Percentiles rank a stretch among this genome's conserved stretches.
These are phyloP conservation scores for Schizochytrium sp. DNA, from an alignment of 108 stramenopile genomes.

Conservation along the genomic window DNA sequence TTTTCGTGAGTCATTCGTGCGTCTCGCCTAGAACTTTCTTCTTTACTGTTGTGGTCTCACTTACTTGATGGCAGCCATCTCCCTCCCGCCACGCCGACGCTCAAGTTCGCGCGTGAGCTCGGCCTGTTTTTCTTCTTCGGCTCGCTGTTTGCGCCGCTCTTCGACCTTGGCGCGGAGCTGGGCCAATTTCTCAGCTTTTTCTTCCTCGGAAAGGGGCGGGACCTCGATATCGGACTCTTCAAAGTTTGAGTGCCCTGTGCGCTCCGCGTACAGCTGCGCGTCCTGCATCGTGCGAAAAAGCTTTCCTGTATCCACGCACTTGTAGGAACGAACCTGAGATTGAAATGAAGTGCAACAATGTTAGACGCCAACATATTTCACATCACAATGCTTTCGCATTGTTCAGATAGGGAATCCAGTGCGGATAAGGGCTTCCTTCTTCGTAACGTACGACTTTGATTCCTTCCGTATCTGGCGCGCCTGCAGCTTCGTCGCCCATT, in stretches of 20 bases:
- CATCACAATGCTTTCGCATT: too few species aligned
- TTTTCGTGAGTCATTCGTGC: too few species aligned
- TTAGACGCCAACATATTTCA: too few species aligned
- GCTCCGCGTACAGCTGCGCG: constrained; percentile 31
- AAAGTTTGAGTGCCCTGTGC: constrained; percentile 29
- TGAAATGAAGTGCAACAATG: not conserved
- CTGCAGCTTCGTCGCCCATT: not conserved
- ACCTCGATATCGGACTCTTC: constrained; percentile 31
- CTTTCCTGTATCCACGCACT: constrained; percentile 27
- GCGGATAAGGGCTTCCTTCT: not conserved
- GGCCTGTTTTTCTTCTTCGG: constrained; percentile 38
- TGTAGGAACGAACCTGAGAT: constrained; percentile 17
- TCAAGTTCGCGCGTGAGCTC: constrained; percentile 31
- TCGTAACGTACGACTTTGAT: not conserved
- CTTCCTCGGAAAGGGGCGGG: constrained; percentile 40
- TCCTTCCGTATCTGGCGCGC: not conserved
- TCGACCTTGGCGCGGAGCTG: constrained; percentile 32
- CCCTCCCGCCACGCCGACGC: constrained; percentile 20
- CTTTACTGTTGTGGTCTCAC: not conserved
- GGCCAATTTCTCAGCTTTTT: constrained; percentile 33
- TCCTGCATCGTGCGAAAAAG: constrained; percentile 25
- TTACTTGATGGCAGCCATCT: not conserved
- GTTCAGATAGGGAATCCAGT: not conserved
- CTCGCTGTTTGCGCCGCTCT: constrained; percentile 31
- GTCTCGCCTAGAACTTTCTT: not conserved